phyloP scores from a whole-genome alignment of 2,329 filamentous ascomycete genomes.

The Huntiella bhutanensis region DNA sequence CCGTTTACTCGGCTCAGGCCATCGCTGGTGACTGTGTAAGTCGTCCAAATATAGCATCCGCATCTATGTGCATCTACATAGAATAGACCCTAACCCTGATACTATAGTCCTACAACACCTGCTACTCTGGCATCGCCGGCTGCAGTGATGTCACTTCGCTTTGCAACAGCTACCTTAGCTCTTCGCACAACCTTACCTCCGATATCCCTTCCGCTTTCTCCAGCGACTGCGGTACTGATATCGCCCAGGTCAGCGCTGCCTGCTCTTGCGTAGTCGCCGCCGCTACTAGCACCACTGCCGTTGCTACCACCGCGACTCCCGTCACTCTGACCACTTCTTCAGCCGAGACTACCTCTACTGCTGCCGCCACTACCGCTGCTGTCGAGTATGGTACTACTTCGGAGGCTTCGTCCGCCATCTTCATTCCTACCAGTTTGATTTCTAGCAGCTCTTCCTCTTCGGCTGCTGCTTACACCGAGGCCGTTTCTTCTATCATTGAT shows the following conservation, averaged over 20 bases:
- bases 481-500: background rate
- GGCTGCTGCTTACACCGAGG: background rate
- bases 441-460: background rate
- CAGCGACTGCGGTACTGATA: conserved; percentile 21
- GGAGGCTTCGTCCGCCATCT: background rate
- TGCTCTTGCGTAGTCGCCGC: conserved; percentile 43
- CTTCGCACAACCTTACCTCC: conserved; percentile 14
- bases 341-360: background rate
- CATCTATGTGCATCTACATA: background rate
- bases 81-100: too few relatives aligned
- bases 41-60: background rate
- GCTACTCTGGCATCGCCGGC: conserved; percentile 14
- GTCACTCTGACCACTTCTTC: background rate
- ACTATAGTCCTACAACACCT: conserved; percentile 1
- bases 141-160: conserved; percentile 19
- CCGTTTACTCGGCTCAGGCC: conserved; percentile 1
- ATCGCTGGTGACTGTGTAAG: conserved; percentile 6
- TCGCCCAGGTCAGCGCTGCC: conserved; percentile 38
- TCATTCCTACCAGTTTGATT: background rate
- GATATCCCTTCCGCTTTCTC: conserved; percentile 16
- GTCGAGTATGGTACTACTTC: background rate
- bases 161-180: conserved; percentile 13
- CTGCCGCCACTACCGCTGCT: background rate
- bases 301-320: background rate
- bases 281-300: background rate